Evolutionary conservation across 805 yeast species (phyloP).

Genomic region (Suhomyces xylopsoci): DNA sequence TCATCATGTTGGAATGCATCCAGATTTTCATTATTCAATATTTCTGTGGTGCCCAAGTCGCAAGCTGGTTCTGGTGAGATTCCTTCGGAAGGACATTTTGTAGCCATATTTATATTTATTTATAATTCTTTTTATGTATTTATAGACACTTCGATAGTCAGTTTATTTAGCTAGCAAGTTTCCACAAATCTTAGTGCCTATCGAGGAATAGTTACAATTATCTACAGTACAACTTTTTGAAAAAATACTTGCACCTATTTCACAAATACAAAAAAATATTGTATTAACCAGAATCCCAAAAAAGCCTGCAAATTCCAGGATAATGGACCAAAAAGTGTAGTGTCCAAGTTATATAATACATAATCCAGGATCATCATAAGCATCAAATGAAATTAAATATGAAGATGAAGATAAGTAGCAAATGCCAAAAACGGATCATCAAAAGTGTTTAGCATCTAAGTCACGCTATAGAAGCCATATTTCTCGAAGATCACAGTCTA

Average conservation of each 20-base stretch:
- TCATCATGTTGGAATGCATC: background rate
- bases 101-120: background rate
- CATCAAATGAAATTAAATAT: background rate
- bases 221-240: background rate
- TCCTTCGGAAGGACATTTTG: background rate
- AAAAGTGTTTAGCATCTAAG: background rate
- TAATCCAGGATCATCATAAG: constrained; percentile 5
- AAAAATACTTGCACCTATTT: background rate
- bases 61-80: background rate
- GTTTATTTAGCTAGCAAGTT: background rate
- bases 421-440: background rate
- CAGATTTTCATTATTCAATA: background rate
- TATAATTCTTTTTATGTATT: background rate
- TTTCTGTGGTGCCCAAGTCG: background rate
- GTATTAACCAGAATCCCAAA: constrained; percentile 4
- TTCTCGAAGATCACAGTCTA: background rate
- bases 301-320: constrained; percentile 2
- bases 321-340: background rate
- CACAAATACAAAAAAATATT: constrained; percentile 3
- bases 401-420: background rate
- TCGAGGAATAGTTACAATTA: background rate
- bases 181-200: background rate
- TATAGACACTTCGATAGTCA: background rate
- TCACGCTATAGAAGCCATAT: background rate
- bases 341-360: constrained; percentile 6